These are phyloP conservation scores for Geotrichum citri-aurantii DNA, from an alignment of 1,139 yeast genomes.

Conservation along the genomic window DNA sequence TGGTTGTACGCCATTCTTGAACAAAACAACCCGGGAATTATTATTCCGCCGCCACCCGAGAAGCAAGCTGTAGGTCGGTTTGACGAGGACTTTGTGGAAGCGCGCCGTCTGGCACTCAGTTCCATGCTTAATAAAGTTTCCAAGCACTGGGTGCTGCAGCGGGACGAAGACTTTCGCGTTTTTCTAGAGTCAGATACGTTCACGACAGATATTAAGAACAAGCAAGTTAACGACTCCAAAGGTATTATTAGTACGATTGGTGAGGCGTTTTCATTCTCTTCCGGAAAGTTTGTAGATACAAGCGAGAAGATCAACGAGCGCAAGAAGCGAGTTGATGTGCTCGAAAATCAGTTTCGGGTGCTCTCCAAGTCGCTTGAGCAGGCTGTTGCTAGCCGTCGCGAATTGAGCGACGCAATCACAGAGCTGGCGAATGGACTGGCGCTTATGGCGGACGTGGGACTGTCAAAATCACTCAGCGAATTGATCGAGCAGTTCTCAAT, in stretches of 20 bases:
- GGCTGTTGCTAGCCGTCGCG: conserved; percentile 70
- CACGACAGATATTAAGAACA: conserved; percentile 42
- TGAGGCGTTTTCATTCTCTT: conserved; percentile 41
- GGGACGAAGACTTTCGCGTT: conserved; percentile 69
- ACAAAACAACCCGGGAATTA: conserved; percentile 79
- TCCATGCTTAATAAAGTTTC: conserved; percentile 74
- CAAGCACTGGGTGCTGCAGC: conserved; percentile 49
- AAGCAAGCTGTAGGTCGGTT: conserved; percentile 89
- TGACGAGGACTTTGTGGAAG: conserved; percentile 82
- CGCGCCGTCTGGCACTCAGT: conserved; percentile 76
- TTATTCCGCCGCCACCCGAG: conserved; percentile 96
- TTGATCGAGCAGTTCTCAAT: conserved; percentile 62
- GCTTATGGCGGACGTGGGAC: conserved; percentile 67
- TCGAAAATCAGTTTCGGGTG: conserved; percentile 68
- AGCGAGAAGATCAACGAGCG: conserved; percentile 73
- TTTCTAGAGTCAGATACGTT: conserved; percentile 76
- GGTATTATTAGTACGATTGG: conserved; percentile 61
- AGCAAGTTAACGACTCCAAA: conserved; percentile 15
- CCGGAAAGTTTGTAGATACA: conserved; percentile 62
- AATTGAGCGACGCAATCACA: conserved; percentile 57
- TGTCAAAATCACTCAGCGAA: conserved; percentile 60
- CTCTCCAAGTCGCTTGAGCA: conserved; percentile 67
- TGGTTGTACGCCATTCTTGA: conserved; percentile 88
- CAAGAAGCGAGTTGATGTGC: conserved; percentile 59
- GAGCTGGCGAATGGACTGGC: conserved; percentile 54